Evolutionary conservation across 2,329 filamentous ascomycete genomes (phyloP), one percentile per base, ranked within the genome.

Genomic region (Albophoma yamanashiensis): DNA sequence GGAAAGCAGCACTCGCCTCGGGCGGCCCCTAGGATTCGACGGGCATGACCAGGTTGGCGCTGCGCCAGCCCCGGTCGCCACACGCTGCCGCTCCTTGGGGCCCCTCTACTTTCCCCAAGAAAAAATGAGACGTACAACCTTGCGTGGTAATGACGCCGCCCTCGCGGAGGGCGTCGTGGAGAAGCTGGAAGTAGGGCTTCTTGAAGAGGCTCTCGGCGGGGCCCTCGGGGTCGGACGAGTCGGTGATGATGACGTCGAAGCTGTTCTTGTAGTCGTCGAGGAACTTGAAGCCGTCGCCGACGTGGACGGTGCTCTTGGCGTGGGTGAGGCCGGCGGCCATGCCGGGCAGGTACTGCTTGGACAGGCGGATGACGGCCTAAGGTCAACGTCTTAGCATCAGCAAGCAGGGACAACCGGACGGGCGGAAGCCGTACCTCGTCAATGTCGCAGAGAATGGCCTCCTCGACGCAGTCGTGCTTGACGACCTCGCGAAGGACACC

Each of bases 221-320:
- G 65, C 94, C 94, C 75, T 97, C 94, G 60, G 94, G 94, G 76
- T 99, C 94, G 64, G 91, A 96, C 67, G 91, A 96, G 80, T 99
- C 94, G 71, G 94, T 99, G 81, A 99, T 97, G 82, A 99, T 99
- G 72, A 99, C 92, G 74, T 99, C 94, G 74, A 99, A 99, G 73
- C 89, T 84, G 82, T 96, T 92, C 87, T 96, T 93, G 83, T 91
- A 92, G 76, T 96, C 89, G 75, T 89, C 86, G 66, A 99, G 85
- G 84, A 97, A 99, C 83, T 97, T 94, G 87, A 99, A 99, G 73
- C 94, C 94, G 72, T 99, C 94, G 70, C 92, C 94, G 65, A 99
- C 83, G 79, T 96, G 91, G 67, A 90, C 88, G 79, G 89, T 92
- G 75, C 91, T 88, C 77, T 95, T 96, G 74, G 92, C 91, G 84